Evolutionary conservation across 441 rosid species (phyloP).

Genomic region (Croton setiger): DNA sequence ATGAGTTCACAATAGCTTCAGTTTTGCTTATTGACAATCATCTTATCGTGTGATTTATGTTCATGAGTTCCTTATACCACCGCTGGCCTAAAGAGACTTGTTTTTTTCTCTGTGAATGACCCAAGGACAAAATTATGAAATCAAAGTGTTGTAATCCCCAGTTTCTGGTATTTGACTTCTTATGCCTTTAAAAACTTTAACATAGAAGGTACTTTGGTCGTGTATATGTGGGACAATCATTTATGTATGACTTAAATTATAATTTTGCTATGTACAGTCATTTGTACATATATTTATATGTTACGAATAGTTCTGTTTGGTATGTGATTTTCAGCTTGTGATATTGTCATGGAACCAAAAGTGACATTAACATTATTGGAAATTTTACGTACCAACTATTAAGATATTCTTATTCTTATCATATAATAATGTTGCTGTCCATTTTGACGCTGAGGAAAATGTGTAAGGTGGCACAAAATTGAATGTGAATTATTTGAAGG

Average conservation of each 20-base stretch:
- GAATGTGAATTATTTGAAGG: no score
- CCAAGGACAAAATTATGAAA: background rate
- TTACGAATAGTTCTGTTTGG: background rate
- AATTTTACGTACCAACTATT: no score
- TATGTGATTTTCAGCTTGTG: background rate
- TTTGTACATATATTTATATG: background rate
- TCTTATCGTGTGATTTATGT: background rate
- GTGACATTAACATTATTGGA: no score
- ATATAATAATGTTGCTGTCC: no score
- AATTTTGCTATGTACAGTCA: background rate
- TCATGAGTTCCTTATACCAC: constrained; percentile 4
- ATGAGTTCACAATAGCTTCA: constrained; percentile 10
- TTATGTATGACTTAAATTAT: background rate
- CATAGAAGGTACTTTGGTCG: background rate
- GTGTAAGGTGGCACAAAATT: no score
- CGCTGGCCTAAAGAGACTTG: constrained; percentile 7
- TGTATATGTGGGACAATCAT: background rate
- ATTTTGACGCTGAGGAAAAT: no score
- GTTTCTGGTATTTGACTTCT: constrained; percentile 5
- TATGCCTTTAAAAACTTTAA: background rate
- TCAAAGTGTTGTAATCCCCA: background rate
- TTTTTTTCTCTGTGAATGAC: constrained; percentile 3
- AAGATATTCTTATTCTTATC: no score
- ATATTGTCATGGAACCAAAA: no score
- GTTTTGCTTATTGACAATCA: constrained; percentile 18